These are phyloP conservation scores for Talaromyces verruculosus DNA, from an alignment of 2,329 filamentous ascomycete genomes.

Conservation along the genomic window DNA sequence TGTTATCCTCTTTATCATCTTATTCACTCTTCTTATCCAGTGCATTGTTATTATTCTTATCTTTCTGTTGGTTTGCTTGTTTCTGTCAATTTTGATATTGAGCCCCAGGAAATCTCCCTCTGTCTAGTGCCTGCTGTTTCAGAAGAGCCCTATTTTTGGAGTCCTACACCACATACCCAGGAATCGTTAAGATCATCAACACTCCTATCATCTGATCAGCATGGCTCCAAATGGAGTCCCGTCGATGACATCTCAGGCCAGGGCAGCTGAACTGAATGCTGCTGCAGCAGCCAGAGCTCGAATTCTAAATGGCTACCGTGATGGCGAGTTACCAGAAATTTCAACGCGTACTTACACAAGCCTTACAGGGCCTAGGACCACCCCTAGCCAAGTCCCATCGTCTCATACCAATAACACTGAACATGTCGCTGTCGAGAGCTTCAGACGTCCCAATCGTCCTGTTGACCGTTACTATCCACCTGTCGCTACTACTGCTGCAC, in stretches of 20 bases:
- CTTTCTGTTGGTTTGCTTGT: neutral
- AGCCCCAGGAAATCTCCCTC: neutral
- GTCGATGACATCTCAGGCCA: constrained; percentile 24
- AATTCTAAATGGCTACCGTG: neutral
- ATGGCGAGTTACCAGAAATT: constrained; percentile 25
- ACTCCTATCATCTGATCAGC: neutral
- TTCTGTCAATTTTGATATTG: neutral
- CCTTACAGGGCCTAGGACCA: constrained; percentile 25
- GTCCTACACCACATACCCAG: neutral
- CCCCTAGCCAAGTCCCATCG: neutral
- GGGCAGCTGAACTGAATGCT: constrained; percentile 25
- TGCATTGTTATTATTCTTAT: neutral
- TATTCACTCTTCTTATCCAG: neutral
- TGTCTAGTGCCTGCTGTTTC: neutral
- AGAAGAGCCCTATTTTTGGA: neutral
- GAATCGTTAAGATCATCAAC: neutral
- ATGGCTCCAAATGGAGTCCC: constrained; percentile 20
- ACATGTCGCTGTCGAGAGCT: neutral
- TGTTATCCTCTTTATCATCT: constrained; percentile 1
- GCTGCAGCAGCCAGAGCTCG: constrained; percentile 21
- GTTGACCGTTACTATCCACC: constrained; percentile 20
- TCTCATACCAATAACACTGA: neutral
- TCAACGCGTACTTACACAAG: constrained; percentile 24
- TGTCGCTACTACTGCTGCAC: neutral
- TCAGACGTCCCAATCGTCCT: constrained; percentile 19